These are phyloP conservation scores for Aspergillus sp. DNA, from an alignment of 2,329 filamentous ascomycete species.

Conservation along the genomic window DNA sequence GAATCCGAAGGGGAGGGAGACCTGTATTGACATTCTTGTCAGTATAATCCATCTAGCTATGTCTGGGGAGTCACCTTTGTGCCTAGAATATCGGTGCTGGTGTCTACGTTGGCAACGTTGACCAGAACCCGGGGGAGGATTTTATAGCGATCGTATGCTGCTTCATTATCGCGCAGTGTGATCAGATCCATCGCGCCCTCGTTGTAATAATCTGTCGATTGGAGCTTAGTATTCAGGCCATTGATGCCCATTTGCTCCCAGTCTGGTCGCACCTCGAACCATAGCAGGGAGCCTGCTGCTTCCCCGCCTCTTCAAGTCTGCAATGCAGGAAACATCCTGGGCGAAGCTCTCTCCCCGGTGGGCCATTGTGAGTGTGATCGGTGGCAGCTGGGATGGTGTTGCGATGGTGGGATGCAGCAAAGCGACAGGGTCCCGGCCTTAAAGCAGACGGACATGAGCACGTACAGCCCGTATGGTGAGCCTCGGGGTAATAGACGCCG, in stretches of 20 bases:
- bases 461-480: background rate
- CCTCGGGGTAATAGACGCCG: background rate
- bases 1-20: conserved; percentile 54
- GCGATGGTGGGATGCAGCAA: background rate
- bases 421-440: background rate
- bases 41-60: no score
- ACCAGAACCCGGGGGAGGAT: conserved; percentile 49
- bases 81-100: conserved; percentile 47
- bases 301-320: conserved; percentile 44
- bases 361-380: conserved; percentile 23
- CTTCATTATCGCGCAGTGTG: conserved; percentile 51
- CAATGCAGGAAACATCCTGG: conserved; percentile 32
- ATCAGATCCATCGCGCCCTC: conserved; percentile 57
- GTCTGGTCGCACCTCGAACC: conserved; percentile 31
- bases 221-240: background rate
- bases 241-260: background rate
- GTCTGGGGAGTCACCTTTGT: conserved; percentile 25
- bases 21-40: conserved; percentile 11
- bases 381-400: no score
- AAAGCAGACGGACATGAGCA: background rate
- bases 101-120: conserved; percentile 47
- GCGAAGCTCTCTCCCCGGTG: conserved; percentile 31
- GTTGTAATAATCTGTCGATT: conserved; percentile 54
- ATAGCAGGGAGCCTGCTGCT: conserved; percentile 41
- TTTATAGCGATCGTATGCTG: conserved; percentile 53